phyloP scores from a whole-genome alignment of 257 asterid genomes.

The Eucommia ulmoides region DNA sequence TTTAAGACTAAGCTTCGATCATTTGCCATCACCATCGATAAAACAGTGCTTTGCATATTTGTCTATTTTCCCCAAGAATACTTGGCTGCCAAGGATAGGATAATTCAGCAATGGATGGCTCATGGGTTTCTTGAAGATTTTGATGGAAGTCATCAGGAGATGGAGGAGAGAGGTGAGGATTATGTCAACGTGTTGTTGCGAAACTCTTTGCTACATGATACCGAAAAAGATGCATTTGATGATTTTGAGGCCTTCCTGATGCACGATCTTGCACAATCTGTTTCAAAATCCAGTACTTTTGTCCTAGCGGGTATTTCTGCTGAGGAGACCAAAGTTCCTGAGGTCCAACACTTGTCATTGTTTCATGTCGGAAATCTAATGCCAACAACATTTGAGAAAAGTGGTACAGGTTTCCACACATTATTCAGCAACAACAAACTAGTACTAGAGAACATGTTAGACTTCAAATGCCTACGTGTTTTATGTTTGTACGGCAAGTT shows the following conservation, averaged over 20 bases:
- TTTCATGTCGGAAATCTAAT: no score
- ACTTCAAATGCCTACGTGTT: background rate
- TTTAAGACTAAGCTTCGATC: constrained; percentile 5
- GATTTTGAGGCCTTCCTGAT: background rate
- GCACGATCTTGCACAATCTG: constrained; percentile 4
- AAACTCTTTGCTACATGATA: constrained; percentile 1
- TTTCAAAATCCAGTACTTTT: background rate
- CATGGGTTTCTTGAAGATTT: constrained; percentile 5
- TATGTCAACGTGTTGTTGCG: constrained; percentile 1
- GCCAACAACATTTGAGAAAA: no score
- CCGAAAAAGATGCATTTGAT: background rate
- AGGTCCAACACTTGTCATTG: background rate
- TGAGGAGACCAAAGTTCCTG: background rate
- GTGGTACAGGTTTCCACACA: no score
- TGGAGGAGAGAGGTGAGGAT: constrained; percentile 8
- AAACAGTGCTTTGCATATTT: constrained; percentile 11
- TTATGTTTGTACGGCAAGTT: background rate
- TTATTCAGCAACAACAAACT: no score
- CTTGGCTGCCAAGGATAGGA: background rate
- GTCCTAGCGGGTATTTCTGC: background rate
- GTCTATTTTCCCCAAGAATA: background rate
- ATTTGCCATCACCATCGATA: constrained; percentile 4
- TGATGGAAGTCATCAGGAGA: background rate
- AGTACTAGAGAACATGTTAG: background rate
- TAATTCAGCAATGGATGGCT: constrained; percentile 13